phyloP scores from a whole-genome alignment of 768 basidiomycete species.

The Favolaschia claudopus region DNA sequence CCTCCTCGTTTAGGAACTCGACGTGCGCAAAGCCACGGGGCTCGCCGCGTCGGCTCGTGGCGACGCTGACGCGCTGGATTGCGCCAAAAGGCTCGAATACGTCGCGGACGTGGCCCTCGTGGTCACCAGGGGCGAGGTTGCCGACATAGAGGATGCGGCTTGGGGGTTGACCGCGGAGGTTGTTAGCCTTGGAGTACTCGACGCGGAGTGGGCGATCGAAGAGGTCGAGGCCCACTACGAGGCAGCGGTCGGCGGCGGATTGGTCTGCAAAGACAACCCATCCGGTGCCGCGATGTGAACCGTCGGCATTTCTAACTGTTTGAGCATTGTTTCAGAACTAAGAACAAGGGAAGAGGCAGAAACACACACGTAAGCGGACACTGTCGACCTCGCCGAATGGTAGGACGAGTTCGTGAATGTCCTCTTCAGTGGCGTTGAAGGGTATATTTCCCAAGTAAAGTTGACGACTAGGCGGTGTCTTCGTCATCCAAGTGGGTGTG shows the following conservation, averaged over 20 bases:
- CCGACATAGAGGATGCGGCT: constrained; percentile 52
- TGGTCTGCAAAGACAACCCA: constrained; percentile 10
- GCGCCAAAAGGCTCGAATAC: constrained; percentile 53
- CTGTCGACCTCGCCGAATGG: constrained; percentile 11
- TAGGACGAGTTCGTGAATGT: neutral
- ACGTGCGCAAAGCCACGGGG: constrained; percentile 56
- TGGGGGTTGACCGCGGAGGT: constrained; percentile 31
- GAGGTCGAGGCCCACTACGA: neutral
- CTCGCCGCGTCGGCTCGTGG: constrained; percentile 41
- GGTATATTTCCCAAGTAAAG: constrained; percentile 22
- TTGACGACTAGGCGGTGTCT: too few species aligned
- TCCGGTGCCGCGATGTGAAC: constrained; percentile 19
- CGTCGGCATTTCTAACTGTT: constrained; percentile 18
- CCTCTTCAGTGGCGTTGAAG: constrained; percentile 14
- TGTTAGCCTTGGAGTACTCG: constrained; percentile 31
- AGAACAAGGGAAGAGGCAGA: neutral
- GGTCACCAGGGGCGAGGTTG: constrained; percentile 58
- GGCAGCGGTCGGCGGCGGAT: neutral
- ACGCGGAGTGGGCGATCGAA: constrained; percentile 25
- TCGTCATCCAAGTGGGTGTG: too few species aligned
- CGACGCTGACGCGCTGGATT: constrained; percentile 46
- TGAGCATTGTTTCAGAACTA: neutral
- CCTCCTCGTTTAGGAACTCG: constrained; percentile 44
- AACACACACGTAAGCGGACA: constrained; percentile 15
- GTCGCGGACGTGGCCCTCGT: constrained; percentile 48